phyloP scores from a whole-genome alignment of 176 grass and related monocot species.

The Eragrostis curvula region DNA sequence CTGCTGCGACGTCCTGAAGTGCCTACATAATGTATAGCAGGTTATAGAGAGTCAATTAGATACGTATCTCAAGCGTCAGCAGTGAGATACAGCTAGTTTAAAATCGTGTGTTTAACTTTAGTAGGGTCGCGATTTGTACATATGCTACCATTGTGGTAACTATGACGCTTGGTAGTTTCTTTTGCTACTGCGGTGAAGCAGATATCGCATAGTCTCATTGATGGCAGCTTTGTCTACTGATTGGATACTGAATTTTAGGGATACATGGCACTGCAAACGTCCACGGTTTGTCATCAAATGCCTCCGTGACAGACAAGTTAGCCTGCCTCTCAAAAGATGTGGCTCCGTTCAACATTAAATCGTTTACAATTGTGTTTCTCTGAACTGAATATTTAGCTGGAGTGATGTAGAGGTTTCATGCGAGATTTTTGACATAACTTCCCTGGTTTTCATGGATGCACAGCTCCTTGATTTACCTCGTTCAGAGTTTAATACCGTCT shows the following conservation, averaged over 20 bases:
- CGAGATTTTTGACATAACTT: neutral
- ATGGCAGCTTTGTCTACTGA: neutral
- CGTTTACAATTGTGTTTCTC: neutral
- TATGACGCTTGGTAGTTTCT: neutral
- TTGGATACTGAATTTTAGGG: neutral
- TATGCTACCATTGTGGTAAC: neutral
- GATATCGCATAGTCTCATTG: neutral
- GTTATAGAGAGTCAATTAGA: neutral
- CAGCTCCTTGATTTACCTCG: neutral
- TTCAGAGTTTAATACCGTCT: neutral
- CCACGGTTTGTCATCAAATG: too few species aligned
- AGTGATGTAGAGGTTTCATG: neutral
- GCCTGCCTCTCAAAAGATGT: neutral
- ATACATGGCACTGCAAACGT: too few species aligned
- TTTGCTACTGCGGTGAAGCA: neutral
- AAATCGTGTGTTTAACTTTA: neutral
- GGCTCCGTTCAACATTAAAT: neutral
- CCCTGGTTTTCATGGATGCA: neutral
- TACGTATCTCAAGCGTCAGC: slow-evolving; percentile 5
- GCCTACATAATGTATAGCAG: neutral
- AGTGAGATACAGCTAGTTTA: neutral
- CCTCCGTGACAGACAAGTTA: neutral
- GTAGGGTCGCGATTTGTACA: slow-evolving; percentile 43
- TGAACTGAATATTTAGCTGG: too few species aligned
- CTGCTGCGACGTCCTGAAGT: slow-evolving; percentile 44